Conservation (phyloP, 2,329 filamentous ascomycete species). For the Furcasterigmium sp. region DNA sequence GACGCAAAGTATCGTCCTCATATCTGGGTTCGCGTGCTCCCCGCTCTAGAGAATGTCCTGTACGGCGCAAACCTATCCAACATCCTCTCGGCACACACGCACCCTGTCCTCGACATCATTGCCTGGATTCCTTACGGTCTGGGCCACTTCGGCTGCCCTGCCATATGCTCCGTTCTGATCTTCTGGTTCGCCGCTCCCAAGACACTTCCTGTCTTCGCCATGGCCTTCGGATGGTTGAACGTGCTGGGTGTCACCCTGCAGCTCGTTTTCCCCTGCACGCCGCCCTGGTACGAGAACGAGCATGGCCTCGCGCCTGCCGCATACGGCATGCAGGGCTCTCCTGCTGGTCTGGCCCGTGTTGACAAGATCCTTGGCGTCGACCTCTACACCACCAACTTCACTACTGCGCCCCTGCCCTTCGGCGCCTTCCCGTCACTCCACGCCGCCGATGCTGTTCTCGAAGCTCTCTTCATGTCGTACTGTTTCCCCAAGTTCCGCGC, state of each 20-base stretch:
- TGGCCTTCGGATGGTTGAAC: slow-evolving; percentile 89
- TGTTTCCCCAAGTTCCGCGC: slow-evolving; percentile 80
- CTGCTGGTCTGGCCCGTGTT: slow-evolving; percentile 82
- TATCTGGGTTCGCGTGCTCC: slow-evolving; percentile 93
- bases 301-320: slow-evolving; percentile 88
- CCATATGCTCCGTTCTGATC: slow-evolving; percentile 71
- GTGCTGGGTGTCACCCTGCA: slow-evolving; percentile 83
- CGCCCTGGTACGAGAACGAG: slow-evolving; percentile 94
- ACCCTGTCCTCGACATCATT: slow-evolving; percentile 75
- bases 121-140: slow-evolving; percentile 94
- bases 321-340: slow-evolving; percentile 85
- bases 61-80: slow-evolving; percentile 96
- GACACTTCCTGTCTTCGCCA: slow-evolving; percentile 77
- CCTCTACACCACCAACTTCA: slow-evolving; percentile 89
- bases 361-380: slow-evolving; percentile 88
- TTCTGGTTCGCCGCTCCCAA: slow-evolving; percentile 88
- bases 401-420: slow-evolving; percentile 84
- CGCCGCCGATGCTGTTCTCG: slow-evolving; percentile 80
- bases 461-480: slow-evolving; percentile 89
- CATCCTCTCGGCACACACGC: slow-evolving; percentile 86
- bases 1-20: slow-evolving; percentile 82
- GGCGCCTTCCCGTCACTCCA: slow-evolving; percentile 93
- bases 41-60: slow-evolving; percentile 90
- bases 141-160: slow-evolving; percentile 82
- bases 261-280: slow-evolving; percentile 85